phyloP scores from a whole-genome alignment of 78 protist species.

The Planoprotostelium fungivorum region DNA sequence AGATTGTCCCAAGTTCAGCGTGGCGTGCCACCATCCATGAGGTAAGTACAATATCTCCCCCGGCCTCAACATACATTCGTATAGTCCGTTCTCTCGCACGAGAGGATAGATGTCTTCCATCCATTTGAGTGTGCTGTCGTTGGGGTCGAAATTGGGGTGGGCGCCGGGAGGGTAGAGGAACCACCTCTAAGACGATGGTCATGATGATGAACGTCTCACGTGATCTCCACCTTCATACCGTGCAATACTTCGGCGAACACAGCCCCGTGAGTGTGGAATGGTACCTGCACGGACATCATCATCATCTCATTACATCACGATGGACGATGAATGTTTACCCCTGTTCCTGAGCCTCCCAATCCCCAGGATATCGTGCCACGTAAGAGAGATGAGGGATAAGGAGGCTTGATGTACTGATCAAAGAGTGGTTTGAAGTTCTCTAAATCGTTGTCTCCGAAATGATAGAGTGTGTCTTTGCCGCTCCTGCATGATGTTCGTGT shows the following conservation, averaged over 20 bases:
- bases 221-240: background rate
- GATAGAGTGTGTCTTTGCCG: background rate
- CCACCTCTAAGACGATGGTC: background rate
- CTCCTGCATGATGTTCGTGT: background rate
- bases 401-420: background rate
- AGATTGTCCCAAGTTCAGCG: background rate
- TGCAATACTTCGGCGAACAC: background rate
- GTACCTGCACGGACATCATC: background rate
- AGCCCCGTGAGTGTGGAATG: background rate
- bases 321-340: background rate
- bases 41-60: background rate
- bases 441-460: background rate
- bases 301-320: background rate
- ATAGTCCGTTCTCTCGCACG: background rate
- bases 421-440: background rate
- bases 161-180: background rate
- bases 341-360: background rate
- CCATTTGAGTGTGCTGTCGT: background rate
- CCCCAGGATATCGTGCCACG: background rate
- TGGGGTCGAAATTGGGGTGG: background rate
- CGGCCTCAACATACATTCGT: background rate
- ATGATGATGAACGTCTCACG: background rate
- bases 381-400: background rate
- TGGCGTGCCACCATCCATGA: background rate
- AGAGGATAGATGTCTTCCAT: background rate